These are phyloP conservation scores for Fusarium illudens DNA, from an alignment of 2,329 filamentous ascomycete species.

Conservation along the genomic window DNA sequence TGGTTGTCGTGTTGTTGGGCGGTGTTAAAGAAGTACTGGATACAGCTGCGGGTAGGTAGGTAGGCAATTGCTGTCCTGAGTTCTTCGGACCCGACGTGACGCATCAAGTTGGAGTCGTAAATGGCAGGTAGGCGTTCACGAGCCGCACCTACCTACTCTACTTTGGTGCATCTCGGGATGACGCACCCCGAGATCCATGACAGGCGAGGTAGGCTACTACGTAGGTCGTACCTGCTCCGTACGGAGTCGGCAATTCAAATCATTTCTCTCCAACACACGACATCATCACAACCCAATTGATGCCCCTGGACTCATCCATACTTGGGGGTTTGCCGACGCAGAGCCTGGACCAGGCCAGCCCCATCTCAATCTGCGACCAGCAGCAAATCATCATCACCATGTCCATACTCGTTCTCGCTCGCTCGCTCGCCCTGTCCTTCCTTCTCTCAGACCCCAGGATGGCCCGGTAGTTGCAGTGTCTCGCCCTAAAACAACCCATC, in stretches of 20 bases:
- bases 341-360: not conserved
- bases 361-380: not conserved
- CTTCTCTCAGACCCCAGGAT: not conserved
- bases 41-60: not conserved
- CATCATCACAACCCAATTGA: not conserved
- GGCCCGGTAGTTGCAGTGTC: not conserved
- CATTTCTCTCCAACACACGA: not conserved
- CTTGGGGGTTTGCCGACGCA: not conserved
- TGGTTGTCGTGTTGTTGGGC: too few species aligned
- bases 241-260: not conserved
- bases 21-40: not conserved
- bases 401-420: too few species aligned
- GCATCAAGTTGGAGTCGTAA: not conserved
- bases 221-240: not conserved
- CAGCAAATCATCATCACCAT: not conserved
- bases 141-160: not conserved
- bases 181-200: not conserved
- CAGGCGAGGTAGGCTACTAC: not conserved
- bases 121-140: not conserved
- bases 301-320: not conserved
- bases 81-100: not conserved
- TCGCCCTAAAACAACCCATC: not conserved
- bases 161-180: not conserved
- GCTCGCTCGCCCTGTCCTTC: not conserved
- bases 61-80: not conserved